Evolutionary conservation across 1,139 yeast genomes (phyloP), one percentile per base, ranked within the genome.

Genomic region (Diutina neorugosa): DNA sequence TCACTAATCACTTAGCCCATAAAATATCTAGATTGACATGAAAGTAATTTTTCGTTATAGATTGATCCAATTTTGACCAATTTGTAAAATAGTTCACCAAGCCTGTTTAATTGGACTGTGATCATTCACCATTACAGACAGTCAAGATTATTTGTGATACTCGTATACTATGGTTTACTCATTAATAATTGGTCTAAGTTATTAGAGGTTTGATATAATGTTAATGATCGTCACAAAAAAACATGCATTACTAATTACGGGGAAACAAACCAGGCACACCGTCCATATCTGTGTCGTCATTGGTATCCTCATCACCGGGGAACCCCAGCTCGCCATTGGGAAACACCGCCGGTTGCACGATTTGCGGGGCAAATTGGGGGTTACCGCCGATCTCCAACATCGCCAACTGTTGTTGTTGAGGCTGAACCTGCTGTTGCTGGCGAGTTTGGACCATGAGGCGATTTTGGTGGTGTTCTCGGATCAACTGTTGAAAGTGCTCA

Each of bases 271-370:
- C 69, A n/a, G 37, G 50, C 52, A 66, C 70, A 11, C 63, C 62
- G 52, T 66, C 69, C 73, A 70, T 69, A 51, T 70, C 74, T 25
- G 64, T 63, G 55, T 73, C 77, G 49, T 68, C 72, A 52, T 66
- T 72, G 40, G 63, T 65, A 47, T 62, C 69, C 44, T 55, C 67
- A 63, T 25, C 50, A 5, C 43, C 43, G 20, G 20, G 43, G 12
- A 65, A 60, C 27, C 62, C 59, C 34, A 69, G 70, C 46, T 65
- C 67, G 16, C 64, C 70, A 55, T 61, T 64, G 2, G 71, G 71
- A 55, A 74, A 74, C 1, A 73, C 76, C 5, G 78, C 70, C 6
- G 76, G 76, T 55, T 73, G 78, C 34, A 61, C 60, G 14, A 73
- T 70, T 51, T 72, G 78, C 2, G 78, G 78, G 7, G 77, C 78